Evolutionary conservation across 2,329 filamentous ascomycete species (phyloP).

Genomic region (Sarocladiaceae sp.): DNA sequence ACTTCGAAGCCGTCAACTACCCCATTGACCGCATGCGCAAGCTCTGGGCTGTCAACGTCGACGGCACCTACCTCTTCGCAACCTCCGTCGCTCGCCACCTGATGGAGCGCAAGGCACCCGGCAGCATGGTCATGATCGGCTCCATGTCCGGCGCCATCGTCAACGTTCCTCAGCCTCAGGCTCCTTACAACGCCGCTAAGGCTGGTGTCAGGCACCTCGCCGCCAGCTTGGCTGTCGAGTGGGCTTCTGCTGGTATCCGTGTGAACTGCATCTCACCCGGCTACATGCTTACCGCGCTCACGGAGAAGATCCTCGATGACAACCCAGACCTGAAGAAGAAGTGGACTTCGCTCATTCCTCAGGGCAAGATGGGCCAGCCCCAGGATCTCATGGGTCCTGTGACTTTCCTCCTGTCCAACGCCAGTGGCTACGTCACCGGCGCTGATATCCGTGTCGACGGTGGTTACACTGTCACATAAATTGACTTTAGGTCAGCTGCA

Average conservation of each 20-base stretch:
- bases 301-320: constrained; percentile 89
- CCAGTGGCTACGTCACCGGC: constrained; percentile 66
- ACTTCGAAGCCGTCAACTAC: constrained; percentile 88
- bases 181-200: constrained; percentile 90
- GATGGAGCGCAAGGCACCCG: constrained; percentile 72
- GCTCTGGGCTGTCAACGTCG: constrained; percentile 91
- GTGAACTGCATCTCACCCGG: constrained; percentile 95
- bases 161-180: constrained; percentile 92
- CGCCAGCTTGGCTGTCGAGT: constrained; percentile 85
- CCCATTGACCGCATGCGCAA: constrained; percentile 88
- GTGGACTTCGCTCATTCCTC: constrained; percentile 89
- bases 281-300: constrained; percentile 95
- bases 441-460: constrained; percentile 80
- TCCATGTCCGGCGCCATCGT: constrained; percentile 94
- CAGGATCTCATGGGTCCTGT: constrained; percentile 93
- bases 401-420: constrained; percentile 78
- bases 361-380: constrained; percentile 89
- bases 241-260: constrained; percentile 81
- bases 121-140: constrained; percentile 91
- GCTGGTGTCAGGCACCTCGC: constrained; percentile 88
- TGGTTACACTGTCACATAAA: constrained; percentile 80
- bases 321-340: constrained; percentile 85
- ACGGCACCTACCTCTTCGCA: constrained; percentile 86
- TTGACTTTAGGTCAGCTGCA: no score
- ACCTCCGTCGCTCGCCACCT: constrained; percentile 81